A percentile compares a stretch with the other conserved stretches of the same genome.
These are phyloP conservation scores for Knufia fluminis DNA, from an alignment of 2,329 filamentous ascomycete genomes.

Conservation along the genomic window DNA sequence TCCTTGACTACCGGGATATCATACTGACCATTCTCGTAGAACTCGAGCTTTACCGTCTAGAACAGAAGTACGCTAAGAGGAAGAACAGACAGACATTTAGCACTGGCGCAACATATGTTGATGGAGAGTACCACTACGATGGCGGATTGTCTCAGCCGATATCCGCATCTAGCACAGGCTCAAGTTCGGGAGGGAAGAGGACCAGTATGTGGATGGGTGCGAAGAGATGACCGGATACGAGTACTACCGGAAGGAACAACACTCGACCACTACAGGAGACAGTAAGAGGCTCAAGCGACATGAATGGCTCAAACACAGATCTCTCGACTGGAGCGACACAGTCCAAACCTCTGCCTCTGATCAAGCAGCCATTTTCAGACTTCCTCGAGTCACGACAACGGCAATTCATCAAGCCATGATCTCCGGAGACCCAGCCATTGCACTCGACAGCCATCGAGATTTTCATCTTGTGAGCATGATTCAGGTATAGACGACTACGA, in stretches of 20 bases:
- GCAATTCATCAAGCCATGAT: too few species aligned
- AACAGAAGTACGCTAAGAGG: conserved; percentile 87
- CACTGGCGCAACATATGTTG: conserved; percentile 82
- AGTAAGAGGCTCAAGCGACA: too few species aligned
- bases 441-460: neutral
- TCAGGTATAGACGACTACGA: neutral
- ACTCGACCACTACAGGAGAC: neutral
- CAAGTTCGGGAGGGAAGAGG: conserved; percentile 5
- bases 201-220: neutral
- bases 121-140: conserved; percentile 85
- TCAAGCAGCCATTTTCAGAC: too few species aligned
- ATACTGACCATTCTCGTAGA: conserved; percentile 34
- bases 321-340: too few species aligned
- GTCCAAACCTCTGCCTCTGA: too few species aligned
- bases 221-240: conserved; percentile 5
- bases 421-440: too few species aligned
- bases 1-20: neutral
- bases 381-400: neutral
- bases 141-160: conserved; percentile 20
- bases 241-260: neutral
- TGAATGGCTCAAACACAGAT: too few species aligned
- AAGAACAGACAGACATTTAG: conserved; percentile 84
- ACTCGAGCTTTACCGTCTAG: conserved; percentile 85
- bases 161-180: conserved; percentile 11
- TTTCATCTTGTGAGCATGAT: neutral